Percentiles rank a stretch among this genome's conserved stretches.
phyloP scores from a whole-genome alignment of 805 yeast species.

The Danielozyma ontarioensis region DNA sequence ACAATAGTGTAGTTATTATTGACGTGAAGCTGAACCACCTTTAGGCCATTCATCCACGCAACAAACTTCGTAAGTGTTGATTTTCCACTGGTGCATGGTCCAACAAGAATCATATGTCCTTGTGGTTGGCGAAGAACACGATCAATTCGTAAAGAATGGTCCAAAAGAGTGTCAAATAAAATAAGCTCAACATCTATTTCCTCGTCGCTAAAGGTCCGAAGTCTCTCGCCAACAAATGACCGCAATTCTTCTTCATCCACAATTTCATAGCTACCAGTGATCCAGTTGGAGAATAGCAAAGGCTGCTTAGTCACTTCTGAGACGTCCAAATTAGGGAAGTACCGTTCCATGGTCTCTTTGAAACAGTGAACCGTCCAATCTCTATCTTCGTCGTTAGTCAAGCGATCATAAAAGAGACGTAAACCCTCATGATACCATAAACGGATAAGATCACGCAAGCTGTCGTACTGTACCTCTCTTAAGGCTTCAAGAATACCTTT shows the following conservation, averaged over 20 bases:
- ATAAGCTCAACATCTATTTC: constrained; percentile 58
- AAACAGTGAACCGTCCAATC: constrained; percentile 42
- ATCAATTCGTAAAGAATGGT: constrained; percentile 73
- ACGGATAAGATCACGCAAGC: constrained; percentile 45
- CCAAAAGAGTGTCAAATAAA: constrained; percentile 64
- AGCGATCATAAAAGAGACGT: constrained; percentile 71
- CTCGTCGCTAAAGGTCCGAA: constrained; percentile 73
- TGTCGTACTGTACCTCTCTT: constrained; percentile 24
- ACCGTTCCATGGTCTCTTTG: constrained; percentile 20
- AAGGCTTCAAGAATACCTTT: constrained; percentile 63
- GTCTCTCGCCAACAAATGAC: constrained; percentile 56
- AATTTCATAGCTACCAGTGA: constrained; percentile 55
- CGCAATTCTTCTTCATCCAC: constrained; percentile 46
- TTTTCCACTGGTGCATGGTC: constrained; percentile 79
- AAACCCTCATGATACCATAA: constrained; percentile 80
- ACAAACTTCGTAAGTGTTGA: constrained; percentile 74
- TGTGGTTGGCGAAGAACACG: constrained; percentile 79
- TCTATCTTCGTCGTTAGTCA: constrained; percentile 45
- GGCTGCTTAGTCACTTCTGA: constrained; percentile 40
- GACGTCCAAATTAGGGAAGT: constrained; percentile 46
- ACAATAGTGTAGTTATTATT: constrained; percentile 46
- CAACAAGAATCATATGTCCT: constrained; percentile 85
- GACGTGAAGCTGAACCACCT: constrained; percentile 53
- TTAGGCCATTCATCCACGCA: constrained; percentile 85
- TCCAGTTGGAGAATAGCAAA: constrained; percentile 70